Conservation (phyloP, 176 grass and related monocot species). For the Oryza meridionalis region DNA sequence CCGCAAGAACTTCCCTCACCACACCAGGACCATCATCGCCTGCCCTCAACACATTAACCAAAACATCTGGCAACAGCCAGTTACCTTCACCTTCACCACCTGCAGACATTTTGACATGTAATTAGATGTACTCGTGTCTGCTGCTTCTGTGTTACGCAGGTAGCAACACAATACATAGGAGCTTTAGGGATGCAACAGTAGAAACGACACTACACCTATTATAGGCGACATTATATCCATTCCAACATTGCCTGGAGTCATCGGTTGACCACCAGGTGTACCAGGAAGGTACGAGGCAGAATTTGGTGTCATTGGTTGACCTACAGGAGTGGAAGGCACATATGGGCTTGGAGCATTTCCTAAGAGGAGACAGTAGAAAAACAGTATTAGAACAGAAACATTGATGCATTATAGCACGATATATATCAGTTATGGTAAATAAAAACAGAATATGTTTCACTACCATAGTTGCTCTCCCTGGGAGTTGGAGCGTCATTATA, state of each 20-base stretch:
- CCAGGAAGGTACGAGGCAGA: conserved; percentile 92
- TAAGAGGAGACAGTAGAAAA: conserved; percentile 36
- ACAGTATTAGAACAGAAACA: conserved; percentile 28
- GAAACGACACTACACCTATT: conserved; percentile 54
- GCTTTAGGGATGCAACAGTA: conserved; percentile 8
- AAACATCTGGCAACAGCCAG: conserved; percentile 76
- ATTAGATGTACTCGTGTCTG: conserved; percentile 19
- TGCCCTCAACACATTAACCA: conserved; percentile 66
- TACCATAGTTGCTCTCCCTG: conserved; percentile 92
- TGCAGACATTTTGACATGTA: conserved; percentile 38
- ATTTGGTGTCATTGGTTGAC: conserved; percentile 94
- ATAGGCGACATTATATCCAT: conserved; percentile 97
- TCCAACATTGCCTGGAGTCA: conserved; percentile 98
- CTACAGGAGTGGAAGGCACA: conserved; percentile 87
- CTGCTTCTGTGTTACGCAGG: not conserved
- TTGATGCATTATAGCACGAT: not conserved
- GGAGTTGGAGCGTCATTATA: conserved; percentile 86
- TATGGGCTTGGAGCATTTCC: conserved; percentile 96
- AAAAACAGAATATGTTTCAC: conserved; percentile 31
- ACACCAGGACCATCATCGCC: conserved; percentile 75
- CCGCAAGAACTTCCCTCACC: conserved; percentile 75
- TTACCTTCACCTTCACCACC: conserved; percentile 77
- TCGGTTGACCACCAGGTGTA: conserved; percentile 95
- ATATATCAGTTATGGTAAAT: conserved; percentile 11
- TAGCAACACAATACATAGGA: not conserved